phyloP scores from a whole-genome alignment of 441 rosid species.

The Corymbia citriodora region DNA sequence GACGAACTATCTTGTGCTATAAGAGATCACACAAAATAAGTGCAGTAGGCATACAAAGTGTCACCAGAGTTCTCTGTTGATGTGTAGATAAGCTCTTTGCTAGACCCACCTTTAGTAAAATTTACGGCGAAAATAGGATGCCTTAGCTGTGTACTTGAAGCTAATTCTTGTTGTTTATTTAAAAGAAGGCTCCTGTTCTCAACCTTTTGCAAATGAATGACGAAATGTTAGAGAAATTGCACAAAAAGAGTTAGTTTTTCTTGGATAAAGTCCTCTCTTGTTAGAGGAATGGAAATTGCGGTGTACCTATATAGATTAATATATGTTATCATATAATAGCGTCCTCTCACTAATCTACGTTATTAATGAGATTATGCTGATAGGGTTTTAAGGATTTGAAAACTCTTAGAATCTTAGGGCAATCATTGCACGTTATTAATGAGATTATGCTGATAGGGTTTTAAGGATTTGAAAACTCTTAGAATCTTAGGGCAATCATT shows the following conservation, averaged over 20 bases:
- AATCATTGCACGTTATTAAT: too few relatives aligned
- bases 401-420: too few relatives aligned
- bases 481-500: neutral
- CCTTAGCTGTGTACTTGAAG: neutral
- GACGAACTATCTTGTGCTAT: neutral
- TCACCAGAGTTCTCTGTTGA: neutral
- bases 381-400: neutral
- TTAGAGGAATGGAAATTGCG: neutral
- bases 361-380: neutral
- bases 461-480: neutral
- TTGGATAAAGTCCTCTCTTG: neutral
- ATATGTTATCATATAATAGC: neutral
- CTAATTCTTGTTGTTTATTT: neutral
- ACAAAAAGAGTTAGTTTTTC: neutral
- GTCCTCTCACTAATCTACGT: neutral
- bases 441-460: too few relatives aligned
- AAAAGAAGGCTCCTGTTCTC: neutral
- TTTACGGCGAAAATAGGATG: neutral
- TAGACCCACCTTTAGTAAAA: neutral
- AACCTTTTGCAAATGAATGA: neutral
- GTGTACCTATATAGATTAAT: neutral
- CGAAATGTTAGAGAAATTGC: neutral
- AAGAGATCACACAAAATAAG: neutral
- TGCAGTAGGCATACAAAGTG: neutral
- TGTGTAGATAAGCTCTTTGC: neutral